These are phyloP conservation scores for Chamaecyparis obtusa DNA, from an alignment of 75 land plant species.

Conservation along the genomic window DNA sequence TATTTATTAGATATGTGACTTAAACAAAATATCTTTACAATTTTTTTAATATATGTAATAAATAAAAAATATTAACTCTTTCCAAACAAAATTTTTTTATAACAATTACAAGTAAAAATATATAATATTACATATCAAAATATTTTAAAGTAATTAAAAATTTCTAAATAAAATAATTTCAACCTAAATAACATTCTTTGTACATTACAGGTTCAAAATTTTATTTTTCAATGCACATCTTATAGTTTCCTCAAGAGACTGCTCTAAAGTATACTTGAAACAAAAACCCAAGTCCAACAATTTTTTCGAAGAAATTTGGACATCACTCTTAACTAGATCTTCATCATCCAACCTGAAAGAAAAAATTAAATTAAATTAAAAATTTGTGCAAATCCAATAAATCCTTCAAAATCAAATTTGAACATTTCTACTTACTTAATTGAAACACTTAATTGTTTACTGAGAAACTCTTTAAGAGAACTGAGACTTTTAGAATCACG, in stretches of 20 bases:
- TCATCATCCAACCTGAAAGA: not conserved
- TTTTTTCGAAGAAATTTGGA: not conserved
- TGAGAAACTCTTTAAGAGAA: not conserved
- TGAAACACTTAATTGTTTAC: not conserved
- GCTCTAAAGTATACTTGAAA: not conserved
- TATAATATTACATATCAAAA: too few relatives aligned
- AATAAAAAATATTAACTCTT: too few relatives aligned
- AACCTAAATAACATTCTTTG: too few relatives aligned
- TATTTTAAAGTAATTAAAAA: too few relatives aligned
- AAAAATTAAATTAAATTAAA: not conserved
- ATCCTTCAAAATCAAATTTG: not conserved
- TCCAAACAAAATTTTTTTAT: too few relatives aligned
- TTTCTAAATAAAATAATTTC: too few relatives aligned
- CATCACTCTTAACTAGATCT: not conserved
- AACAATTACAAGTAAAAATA: too few relatives aligned
- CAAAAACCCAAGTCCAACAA: not conserved
- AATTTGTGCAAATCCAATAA: not conserved
- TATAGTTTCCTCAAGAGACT: not conserved
- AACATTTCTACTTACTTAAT: not conserved
- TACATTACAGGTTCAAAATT: not conserved
- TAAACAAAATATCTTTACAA: too few relatives aligned
- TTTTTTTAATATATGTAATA: too few relatives aligned
- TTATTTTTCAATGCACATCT: not conserved
- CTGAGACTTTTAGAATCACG: not conserved
- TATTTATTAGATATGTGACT: too few relatives aligned